These are phyloP conservation scores for Ophiostoma angusticollis DNA, from an alignment of 2,329 filamentous ascomycete genomes.

Conservation along the genomic window DNA sequence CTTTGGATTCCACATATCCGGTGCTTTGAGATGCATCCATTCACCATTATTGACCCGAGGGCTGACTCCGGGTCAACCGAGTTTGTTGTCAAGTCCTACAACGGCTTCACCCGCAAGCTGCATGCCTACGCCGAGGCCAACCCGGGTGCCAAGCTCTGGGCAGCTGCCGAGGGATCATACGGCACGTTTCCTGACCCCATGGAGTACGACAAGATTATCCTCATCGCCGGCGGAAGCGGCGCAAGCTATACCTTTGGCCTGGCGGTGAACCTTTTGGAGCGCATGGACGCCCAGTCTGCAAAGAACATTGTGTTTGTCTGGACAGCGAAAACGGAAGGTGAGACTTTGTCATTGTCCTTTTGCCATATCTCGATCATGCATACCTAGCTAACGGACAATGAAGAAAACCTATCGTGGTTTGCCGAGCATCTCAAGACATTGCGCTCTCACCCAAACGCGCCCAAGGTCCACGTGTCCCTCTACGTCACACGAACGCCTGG, in stretches of 20 bases:
- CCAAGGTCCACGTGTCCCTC: slow-evolving; percentile 25
- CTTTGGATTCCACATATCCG: slow-evolving; percentile 50
- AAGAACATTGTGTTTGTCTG: slow-evolving; percentile 35
- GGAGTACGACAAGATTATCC: slow-evolving; percentile 41
- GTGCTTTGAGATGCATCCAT: slow-evolving; percentile 47
- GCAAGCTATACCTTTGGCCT: slow-evolving; percentile 45
- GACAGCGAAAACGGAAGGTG: slow-evolving; percentile 34
- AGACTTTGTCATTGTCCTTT: slow-evolving; percentile 10
- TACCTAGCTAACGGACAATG: neutral
- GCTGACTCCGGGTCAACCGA: slow-evolving; percentile 32
- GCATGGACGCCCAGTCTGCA: slow-evolving; percentile 24
- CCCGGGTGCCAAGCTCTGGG: slow-evolving; percentile 34
- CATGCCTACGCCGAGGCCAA: slow-evolving; percentile 37
- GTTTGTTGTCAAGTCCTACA: slow-evolving; percentile 44
- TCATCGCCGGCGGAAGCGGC: slow-evolving; percentile 48
- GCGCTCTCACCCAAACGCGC: slow-evolving; percentile 25
- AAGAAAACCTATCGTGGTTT: slow-evolving; percentile 25
- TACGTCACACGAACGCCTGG: slow-evolving; percentile 23
- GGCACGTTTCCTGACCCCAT: slow-evolving; percentile 40
- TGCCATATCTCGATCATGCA: neutral
- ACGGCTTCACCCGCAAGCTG: slow-evolving; percentile 46
- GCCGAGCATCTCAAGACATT: slow-evolving; percentile 26
- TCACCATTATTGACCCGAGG: slow-evolving; percentile 40
- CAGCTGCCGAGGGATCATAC: slow-evolving; percentile 47
- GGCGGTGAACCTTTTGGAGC: slow-evolving; percentile 31